Evolutionary conservation across 768 basidiomycete species (phyloP), one percentile per base, ranked within the genome.

Genomic region (Pleurotus eryngii): DNA sequence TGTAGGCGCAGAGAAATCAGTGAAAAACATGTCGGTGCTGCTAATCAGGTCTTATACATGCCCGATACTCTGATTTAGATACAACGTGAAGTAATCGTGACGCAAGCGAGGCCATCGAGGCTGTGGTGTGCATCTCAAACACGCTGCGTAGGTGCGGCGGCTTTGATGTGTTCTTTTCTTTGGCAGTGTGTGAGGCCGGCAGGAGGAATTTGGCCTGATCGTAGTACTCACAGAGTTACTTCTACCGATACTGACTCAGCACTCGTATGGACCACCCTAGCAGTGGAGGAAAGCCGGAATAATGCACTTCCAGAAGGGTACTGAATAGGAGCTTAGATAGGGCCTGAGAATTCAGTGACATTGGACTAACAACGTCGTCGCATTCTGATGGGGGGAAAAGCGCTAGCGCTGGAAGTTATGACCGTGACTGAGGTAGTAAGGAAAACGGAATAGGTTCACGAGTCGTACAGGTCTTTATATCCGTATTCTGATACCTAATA

Each of bases 281-380:
- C 20, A 45, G 42, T 38, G 38, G 51, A 54, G 51, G 51, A 54
- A 54, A 40, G 37, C 39, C 37, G 39, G 38, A 22, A 24, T 42
- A 40, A 42, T 54, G 18, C 15, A 54, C 51, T 54, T 54, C 51
- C 39, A 42, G 51, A 54, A 54, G 51, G 22, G n/a, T 54, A 15
- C 5, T 54, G 51, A 54, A 54, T 54, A 54, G 51, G 51, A 42
- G 51, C 51, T 54, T 11, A 17, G 35, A 54, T 54, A 30, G 51
- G 24, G 42, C 43, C 24, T 39, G 24, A 17, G 51, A 42, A 54
- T 54, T 39, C 22, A 17, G 17, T 42, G 35, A 39, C 18, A 54
- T n/a, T 38, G 51, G 22, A 35, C 14, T 6, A 11, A 17, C 39
- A 35, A 12, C 17, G 27, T 26, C 18, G 49, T 38, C 42, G 17